Percentiles rank a stretch among this genome's conserved stretches.
phyloP scores from a whole-genome alignment of 352 stramenopile genomes.

The Phytophthora foliorum region DNA sequence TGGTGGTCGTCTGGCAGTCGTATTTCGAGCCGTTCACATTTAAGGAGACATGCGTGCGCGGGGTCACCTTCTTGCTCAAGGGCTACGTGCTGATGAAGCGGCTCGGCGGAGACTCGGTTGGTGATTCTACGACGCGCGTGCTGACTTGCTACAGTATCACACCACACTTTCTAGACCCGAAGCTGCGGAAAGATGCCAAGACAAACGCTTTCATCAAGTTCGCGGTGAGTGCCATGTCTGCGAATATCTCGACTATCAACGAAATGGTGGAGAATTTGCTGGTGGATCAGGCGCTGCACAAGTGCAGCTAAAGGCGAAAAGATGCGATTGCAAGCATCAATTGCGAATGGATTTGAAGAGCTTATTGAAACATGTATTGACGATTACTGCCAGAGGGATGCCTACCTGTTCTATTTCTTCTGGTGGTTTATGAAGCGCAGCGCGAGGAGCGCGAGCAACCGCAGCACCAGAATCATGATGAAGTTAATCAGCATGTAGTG shows the following conservation, averaged over 20 bases:
- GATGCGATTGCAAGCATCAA: background rate
- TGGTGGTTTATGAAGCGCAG: conserved; percentile 65
- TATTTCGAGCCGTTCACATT: conserved; percentile 63
- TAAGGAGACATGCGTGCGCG: conserved; percentile 38
- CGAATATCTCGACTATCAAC: conserved; percentile 49
- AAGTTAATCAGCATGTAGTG: conserved; percentile 44
- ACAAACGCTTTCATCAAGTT: conserved; percentile 53
- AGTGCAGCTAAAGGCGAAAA: conserved; percentile 1
- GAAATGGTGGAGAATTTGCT: conserved; percentile 64
- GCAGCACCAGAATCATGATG: conserved; percentile 49
- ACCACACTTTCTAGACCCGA: conserved; percentile 44
- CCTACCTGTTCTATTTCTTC: conserved; percentile 38
- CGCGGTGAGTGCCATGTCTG: conserved; percentile 41
- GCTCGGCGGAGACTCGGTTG: background rate
- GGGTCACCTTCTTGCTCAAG: conserved; percentile 27
- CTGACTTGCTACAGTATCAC: conserved; percentile 62
- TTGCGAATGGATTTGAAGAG: background rate
- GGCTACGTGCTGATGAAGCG: conserved; percentile 26
- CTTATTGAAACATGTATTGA: background rate
- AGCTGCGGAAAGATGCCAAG: conserved; percentile 36
- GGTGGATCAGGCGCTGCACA: conserved; percentile 16
- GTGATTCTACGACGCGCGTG: conserved; percentile 18
- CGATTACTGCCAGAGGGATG: background rate
- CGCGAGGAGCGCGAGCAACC: conserved; percentile 51
- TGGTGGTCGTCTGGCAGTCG: conserved; percentile 64